Evolutionary conservation across 2,329 filamentous ascomycete species (phyloP), one percentile per base, ranked within the genome.

Genomic region (Colletotrichum abscissum): DNA sequence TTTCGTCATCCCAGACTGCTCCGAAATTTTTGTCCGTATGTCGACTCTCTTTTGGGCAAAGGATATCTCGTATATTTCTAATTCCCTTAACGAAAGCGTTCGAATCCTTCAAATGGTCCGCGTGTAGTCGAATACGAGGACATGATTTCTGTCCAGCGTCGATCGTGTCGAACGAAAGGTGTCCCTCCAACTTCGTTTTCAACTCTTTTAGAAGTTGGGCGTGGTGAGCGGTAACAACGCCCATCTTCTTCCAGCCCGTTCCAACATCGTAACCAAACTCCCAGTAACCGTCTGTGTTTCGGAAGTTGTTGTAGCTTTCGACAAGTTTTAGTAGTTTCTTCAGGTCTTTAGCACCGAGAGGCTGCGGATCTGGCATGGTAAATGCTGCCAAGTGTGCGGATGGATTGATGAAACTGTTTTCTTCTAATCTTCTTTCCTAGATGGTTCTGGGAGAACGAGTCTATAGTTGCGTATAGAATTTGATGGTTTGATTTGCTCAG

Each of bases 331-430:
- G 8, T n/a, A 49, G 26, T 0, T 26, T 26, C 26, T 1, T 4
- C 26, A 26, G 26, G 26, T 26, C 3, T 26, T 26, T 3, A 26
- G 26, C 1, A 0, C 1, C 1, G 16, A 1, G 38, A 16, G 38
- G 2, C 14, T 19, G 7, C 16, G 38, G 16, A n/a, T 8, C 19
- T n/a, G 19, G 19, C 42, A 49, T 49, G 42, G 19, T 11, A 7
- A n/a, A n/a, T 11, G 4, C 19, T n/a, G 3, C 0, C 5, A n/a
- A n/a, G 0, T 22, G 0, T 49, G 19, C 19, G 42, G 7, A 8
- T n/a, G 19, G 19, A n/a, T n/a, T n/a, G n/a, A n/a, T n/a, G 19
- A 11, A 49, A n/a, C 0, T 49, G 1, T 49, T 5, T 11, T n/a
- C n/a, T 22, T 5, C 1, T 49, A 9, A 3, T n/a, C 3, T 49